Evolutionary conservation across 1,284 basidiomycete species (phyloP).

Genomic region (Pseudozyma flocculosa): DNA sequence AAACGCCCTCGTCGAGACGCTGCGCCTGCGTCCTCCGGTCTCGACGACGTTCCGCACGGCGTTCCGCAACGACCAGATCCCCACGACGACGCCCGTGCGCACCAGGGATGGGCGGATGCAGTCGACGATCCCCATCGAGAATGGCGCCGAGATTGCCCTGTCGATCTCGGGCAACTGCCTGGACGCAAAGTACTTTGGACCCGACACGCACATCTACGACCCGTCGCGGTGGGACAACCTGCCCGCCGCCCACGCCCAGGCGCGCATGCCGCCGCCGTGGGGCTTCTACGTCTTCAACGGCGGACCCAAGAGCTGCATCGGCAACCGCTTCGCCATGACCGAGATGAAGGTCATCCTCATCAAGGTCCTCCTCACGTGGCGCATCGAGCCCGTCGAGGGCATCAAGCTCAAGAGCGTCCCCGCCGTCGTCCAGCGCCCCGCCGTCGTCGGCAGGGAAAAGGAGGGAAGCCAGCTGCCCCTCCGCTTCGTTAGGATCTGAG

Average conservation of each 20-base stretch:
- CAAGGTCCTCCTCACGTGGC: constrained; percentile 17
- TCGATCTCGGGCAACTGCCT: constrained; percentile 43
- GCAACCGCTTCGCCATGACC: constrained; percentile 34
- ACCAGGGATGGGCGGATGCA: constrained; percentile 56
- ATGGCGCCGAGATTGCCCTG: constrained; percentile 42
- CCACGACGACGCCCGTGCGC: constrained; percentile 44
- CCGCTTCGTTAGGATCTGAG: constrained; percentile 11
- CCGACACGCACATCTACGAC: constrained; percentile 41
- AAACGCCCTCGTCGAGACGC: constrained; percentile 37
- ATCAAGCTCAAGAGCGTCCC: constrained; percentile 34
- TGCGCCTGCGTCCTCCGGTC: constrained; percentile 47
- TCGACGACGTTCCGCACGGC: constrained; percentile 44
- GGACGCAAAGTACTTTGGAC: constrained; percentile 38
- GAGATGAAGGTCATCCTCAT: constrained; percentile 41
- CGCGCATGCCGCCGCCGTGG: constrained; percentile 30
- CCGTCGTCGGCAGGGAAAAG: constrained; percentile 28
- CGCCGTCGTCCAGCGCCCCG: constrained; percentile 35
- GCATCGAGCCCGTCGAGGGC: constrained; percentile 25
- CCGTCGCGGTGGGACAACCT: constrained; percentile 49
- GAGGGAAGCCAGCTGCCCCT: constrained; percentile 33
- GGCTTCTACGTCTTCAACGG: constrained; percentile 31
- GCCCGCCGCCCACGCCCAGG: constrained; percentile 19
- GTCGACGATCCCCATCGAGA: constrained; percentile 27
- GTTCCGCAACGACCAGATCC: constrained; percentile 27
- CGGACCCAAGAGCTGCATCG: constrained; percentile 42